Conservation (phyloP, 2,329 filamentous ascomycete genomes). For the Fusarium sp. region DNA sequence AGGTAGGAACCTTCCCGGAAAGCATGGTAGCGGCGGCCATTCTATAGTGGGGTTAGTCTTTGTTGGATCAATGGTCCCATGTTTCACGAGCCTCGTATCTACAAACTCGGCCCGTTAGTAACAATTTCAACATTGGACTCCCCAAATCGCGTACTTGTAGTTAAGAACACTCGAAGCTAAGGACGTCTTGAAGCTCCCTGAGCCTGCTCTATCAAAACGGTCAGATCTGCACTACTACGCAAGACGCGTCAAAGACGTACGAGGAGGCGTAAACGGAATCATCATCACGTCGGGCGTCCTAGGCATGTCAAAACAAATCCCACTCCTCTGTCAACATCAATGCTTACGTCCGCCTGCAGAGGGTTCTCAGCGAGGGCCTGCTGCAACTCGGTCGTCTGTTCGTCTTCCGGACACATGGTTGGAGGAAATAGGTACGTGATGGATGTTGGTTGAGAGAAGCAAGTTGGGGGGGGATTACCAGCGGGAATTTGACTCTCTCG, state of each 20-base stretch:
- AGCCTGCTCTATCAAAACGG: not conserved
- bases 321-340: not conserved
- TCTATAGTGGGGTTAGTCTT: not conserved
- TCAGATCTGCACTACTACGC: not conserved
- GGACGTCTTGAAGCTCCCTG: slow-evolving; percentile 2
- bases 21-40: slow-evolving; percentile 7
- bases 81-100: not conserved
- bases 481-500: not conserved
- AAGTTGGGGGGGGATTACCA: not conserved
- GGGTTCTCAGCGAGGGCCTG: slow-evolving; percentile 2
- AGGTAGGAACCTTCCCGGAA: slow-evolving; percentile 6
- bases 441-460: not conserved
- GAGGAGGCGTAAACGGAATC: not conserved
- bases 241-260: not conserved
- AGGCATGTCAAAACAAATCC: not conserved
- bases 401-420: slow-evolving; percentile 3
- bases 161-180: slow-evolving; percentile 2
- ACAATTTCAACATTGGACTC: not conserved
- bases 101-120: not conserved
- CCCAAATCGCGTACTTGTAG: not conserved
- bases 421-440: not conserved
- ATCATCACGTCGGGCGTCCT: not conserved
- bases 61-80: not conserved
- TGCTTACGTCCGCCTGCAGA: slow-evolving; percentile 5
- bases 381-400: slow-evolving; percentile 1